Evolutionary conservation across 495 filamentous ascomycete genomes (phyloP).

Genomic region (Penicillium paxilli): DNA sequence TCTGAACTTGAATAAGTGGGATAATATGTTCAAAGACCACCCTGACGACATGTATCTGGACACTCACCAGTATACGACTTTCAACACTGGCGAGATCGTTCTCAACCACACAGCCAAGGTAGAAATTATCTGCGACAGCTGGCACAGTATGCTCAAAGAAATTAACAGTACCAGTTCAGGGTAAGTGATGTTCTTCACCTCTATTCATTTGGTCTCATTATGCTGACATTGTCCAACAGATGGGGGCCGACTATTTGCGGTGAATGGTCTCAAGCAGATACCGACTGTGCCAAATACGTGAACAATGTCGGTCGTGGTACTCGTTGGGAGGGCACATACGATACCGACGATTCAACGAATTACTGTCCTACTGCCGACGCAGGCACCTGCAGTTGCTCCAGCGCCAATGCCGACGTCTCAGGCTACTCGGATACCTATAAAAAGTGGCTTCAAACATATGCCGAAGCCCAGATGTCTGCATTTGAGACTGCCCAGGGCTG

Average conservation of each 20-base stretch:
- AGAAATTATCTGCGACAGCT: slow-evolving; percentile 80
- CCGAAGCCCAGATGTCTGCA: slow-evolving; percentile 89
- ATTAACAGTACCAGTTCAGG: slow-evolving; percentile 73
- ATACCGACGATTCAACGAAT: slow-evolving; percentile 60
- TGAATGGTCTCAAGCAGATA: slow-evolving; percentile 98
- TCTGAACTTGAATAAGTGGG: slow-evolving; percentile 76
- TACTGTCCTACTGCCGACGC: slow-evolving; percentile 66
- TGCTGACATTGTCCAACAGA: slow-evolving; percentile 25
- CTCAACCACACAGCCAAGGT: slow-evolving; percentile 75
- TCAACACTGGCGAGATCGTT: slow-evolving; percentile 73
- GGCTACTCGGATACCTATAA: slow-evolving; percentile 77
- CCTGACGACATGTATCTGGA: slow-evolving; percentile 68
- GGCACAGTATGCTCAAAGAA: slow-evolving; percentile 72
- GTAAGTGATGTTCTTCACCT: slow-evolving; percentile 30
- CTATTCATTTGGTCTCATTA: background rate
- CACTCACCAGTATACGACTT: slow-evolving; percentile 92
- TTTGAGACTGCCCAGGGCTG: slow-evolving; percentile 93
- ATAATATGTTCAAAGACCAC: slow-evolving; percentile 60
- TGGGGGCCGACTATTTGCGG: slow-evolving; percentile 97
- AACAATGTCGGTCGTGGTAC: slow-evolving; percentile 89
- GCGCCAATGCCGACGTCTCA: slow-evolving; percentile 71
- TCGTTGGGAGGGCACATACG: slow-evolving; percentile 84
- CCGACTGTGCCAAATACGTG: slow-evolving; percentile 84
- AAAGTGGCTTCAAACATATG: slow-evolving; percentile 82
- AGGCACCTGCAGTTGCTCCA: slow-evolving; percentile 65